Base-by-base conservation (phyloP, 768 basidiomycete genomes). In the Panellus pusillus region DNA sequence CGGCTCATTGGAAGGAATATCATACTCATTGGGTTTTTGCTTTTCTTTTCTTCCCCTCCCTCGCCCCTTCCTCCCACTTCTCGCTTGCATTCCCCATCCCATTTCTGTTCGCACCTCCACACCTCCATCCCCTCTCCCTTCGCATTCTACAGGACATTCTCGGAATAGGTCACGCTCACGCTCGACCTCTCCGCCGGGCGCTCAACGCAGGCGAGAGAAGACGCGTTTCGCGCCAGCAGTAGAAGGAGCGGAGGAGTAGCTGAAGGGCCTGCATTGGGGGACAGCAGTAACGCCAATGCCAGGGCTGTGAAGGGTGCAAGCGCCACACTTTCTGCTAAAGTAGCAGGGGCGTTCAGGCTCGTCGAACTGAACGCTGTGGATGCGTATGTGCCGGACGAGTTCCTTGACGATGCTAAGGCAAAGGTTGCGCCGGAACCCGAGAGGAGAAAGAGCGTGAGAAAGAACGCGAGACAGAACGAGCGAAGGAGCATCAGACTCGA, bases 1-100 rank as follows among this genome's bases (percentile, higher is more conserved):
- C 59, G 54, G 45, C 59, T 54, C 59, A 28, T 40, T 49, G 50
- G 36, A 50, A 53, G 55, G 49, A 60, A 57, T 55, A 50, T 31
- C 43, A 17, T 60, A 55, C 58, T 60, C 58, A 60, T 60, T 47
- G 55, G 55, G 40, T 57, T 57, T 57, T 14, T 41, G 41, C 14
- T 50, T 36, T 40, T 41, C 44, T 35, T 38, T 19, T 12, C 42
- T 19, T n/a, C 42, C 13, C 27, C 6, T 41, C 27, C 35, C 42
- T 15, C 35, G 19, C 27, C n/a, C 44, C n/a, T n/a, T 17, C 19
- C 8, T 31, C 32, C 37, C 15, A n/a, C 5, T 38, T 45, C 18
- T 9, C 41, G 31, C 6, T 17, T 24, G 32, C 45, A 24, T 24
- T 24, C 24, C 24, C 24, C 24, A 6, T 24, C 24, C 24, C 24